Conservation (phyloP, 257 asterid species). For the Gentiana macrophylla region DNA sequence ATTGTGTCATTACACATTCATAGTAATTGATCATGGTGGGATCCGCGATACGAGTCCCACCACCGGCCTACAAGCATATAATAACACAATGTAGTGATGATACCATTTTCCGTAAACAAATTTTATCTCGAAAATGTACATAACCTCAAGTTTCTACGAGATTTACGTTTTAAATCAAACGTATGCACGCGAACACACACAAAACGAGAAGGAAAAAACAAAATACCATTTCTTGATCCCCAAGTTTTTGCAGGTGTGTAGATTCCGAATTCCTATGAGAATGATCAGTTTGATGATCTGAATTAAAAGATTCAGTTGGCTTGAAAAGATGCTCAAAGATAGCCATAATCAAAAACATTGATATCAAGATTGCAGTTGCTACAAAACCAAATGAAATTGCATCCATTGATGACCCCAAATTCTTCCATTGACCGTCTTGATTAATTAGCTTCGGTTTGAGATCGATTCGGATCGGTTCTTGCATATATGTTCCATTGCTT, state of each 20-base stretch:
- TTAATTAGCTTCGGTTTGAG: conserved; percentile 27
- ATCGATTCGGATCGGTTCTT: conserved; percentile 33
- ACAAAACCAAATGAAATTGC: conserved; percentile 83
- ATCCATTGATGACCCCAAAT: conserved; percentile 64
- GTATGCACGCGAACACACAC: no score
- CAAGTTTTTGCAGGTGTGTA: conserved; percentile 21
- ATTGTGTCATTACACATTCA: no score
- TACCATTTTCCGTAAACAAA: no score
- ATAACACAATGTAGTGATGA: no score
- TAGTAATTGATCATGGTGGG: no score
- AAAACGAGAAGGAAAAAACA: background rate
- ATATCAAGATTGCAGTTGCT: conserved; percentile 72
- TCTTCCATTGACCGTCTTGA: conserved; percentile 44
- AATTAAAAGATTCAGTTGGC: conserved; percentile 28
- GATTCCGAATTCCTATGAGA: conserved; percentile 10
- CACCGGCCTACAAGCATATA: no score
- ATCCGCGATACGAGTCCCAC: no score
- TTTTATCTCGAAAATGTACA: no score
- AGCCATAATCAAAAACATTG: conserved; percentile 86
- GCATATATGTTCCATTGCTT: conserved; percentile 43
- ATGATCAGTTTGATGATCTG: conserved; percentile 15
- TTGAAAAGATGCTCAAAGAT: conserved; percentile 62
- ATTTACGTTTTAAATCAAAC: no score
- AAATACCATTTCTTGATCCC: conserved; percentile 27
- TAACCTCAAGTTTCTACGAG: no score